Conservation (phyloP, 2,329 filamentous ascomycete genomes). For the Coniochaeta sp. region DNA sequence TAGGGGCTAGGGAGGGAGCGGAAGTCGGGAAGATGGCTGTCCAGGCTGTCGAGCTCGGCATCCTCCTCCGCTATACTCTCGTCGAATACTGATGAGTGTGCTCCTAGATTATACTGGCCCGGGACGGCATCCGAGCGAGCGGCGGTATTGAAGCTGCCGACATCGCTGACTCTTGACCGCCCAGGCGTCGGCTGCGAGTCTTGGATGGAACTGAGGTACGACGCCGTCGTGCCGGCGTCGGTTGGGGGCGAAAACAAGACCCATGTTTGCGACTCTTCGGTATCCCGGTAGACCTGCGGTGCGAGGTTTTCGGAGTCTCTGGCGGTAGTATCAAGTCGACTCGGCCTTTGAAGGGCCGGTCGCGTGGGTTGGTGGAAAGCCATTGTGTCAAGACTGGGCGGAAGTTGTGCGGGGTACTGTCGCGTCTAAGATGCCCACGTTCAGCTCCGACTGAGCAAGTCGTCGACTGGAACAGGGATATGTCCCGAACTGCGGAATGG, state of each 20-base stretch:
- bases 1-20: slow-evolving; percentile 49
- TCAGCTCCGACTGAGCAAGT: no score
- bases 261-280: slow-evolving; percentile 85
- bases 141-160: slow-evolving; percentile 68
- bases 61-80: slow-evolving; percentile 51
- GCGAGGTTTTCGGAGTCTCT: slow-evolving; percentile 27
- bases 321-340: slow-evolving; percentile 28
- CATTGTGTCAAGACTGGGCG: slow-evolving; percentile 3
- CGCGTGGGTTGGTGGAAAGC: slow-evolving; percentile 52
- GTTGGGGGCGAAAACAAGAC: slow-evolving; percentile 81
- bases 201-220: slow-evolving; percentile 62
- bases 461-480: not conserved
- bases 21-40: slow-evolving; percentile 87
- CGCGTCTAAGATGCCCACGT: not conserved
- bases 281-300: slow-evolving; percentile 22
- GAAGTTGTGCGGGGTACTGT: not conserved
- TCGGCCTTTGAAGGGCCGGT: slow-evolving; percentile 41
- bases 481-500: not conserved
- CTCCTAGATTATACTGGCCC: slow-evolving; percentile 22
- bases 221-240: slow-evolving; percentile 50
- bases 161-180: slow-evolving; percentile 68
- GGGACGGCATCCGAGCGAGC: slow-evolving; percentile 51
- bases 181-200: slow-evolving; percentile 58
- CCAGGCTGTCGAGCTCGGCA: slow-evolving; percentile 82
- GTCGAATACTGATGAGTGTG: slow-evolving; percentile 25